phyloP scores from a whole-genome alignment of 768 basidiomycete genomes.

The Trichaptum fuscoviolaceum region DNA sequence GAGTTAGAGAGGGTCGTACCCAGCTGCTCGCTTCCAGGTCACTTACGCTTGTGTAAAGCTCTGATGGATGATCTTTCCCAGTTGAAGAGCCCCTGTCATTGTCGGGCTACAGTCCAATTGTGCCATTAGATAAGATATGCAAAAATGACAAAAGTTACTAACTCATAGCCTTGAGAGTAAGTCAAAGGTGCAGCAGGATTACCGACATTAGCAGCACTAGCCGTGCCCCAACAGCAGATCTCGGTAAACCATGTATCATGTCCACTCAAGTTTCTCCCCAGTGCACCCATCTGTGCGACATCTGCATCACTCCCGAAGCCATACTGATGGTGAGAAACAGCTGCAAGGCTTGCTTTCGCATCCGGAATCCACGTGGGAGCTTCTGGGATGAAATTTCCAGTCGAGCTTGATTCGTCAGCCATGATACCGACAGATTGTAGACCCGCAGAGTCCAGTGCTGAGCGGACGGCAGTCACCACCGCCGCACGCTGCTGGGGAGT shows the following conservation, averaged over 20 bases:
- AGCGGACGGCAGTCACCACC: conserved; percentile 33
- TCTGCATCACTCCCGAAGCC: conserved; percentile 35
- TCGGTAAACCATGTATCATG: conserved; percentile 20
- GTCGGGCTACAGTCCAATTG: conserved; percentile 13
- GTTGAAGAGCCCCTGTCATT: conserved; percentile 18
- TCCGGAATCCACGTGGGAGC: conserved; percentile 17
- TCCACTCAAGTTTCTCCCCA: conserved; percentile 15
- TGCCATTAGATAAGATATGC: background rate
- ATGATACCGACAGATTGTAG: conserved; percentile 32
- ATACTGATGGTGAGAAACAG: conserved; percentile 41
- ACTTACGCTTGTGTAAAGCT: conserved; percentile 18
- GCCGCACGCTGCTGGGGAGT: conserved; percentile 35
- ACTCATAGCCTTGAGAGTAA: conserved; percentile 15
- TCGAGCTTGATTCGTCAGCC: conserved; percentile 35
- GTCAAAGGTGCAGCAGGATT: conserved; percentile 16
- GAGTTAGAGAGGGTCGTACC: conserved; percentile 23
- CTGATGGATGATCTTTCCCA: conserved; percentile 19
- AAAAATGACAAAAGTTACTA: background rate
- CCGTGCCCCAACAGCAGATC: conserved; percentile 18
- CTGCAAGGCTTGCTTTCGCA: conserved; percentile 26
- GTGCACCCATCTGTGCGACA: conserved; percentile 12
- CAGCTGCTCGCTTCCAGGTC: background rate
- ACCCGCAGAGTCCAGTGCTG: conserved; percentile 26
- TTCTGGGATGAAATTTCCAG: conserved; percentile 16
- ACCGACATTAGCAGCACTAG: conserved; percentile 13